Evolutionary conservation across 2,329 filamentous ascomycete genomes (phyloP), one percentile per base, ranked within the genome.

Genomic region (Neopestalotiopsis sp.): DNA sequence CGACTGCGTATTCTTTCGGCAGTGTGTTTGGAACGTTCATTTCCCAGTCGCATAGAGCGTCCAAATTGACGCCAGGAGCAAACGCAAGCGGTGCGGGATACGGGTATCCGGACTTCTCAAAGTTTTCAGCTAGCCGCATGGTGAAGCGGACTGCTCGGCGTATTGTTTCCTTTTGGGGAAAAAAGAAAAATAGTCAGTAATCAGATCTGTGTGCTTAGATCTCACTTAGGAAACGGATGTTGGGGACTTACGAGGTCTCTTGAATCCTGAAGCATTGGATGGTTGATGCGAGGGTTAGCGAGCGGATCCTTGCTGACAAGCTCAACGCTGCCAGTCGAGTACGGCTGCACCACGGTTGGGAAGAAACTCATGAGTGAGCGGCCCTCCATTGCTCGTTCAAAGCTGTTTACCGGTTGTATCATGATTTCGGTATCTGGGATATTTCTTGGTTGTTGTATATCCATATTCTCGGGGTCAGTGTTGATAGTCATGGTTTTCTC

Each of bases 401-500:
- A 40, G 20, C 62, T 20, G 64, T 28, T 68, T 9, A 38, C 67
- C 7, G 69, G 68, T 45, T 69, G 61, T 40, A 70, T 5, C 68
- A 72, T 71, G 62, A 72, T 63, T 52, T 72, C 71, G 24, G 69
- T 69, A 20, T 72, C 65, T 5, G 71, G 69, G 1, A 71, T 52
- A 24, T 72, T 72, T 17, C 38, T 30, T 4, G 64, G 4, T 12
- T 40, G 12, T 1, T 52, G 67, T 4, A 64, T 13, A 40, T 69
- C 65, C 13, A 69, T 42, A 17, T 24, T 52, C 45, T 52, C 45
- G 6, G 45, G 45, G 17, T 52, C 52, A 13, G 61, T 20, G 57
- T 66, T 65, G 57, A 76, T 63, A 1, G 64, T 68, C 74, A 79
- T 74, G 1, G 76, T 77, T 17, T 70, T 49, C 14, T 74, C 70